Conservation (phyloP, 169 alveolate genomes). For the Plasmodium falciparum region DNA sequence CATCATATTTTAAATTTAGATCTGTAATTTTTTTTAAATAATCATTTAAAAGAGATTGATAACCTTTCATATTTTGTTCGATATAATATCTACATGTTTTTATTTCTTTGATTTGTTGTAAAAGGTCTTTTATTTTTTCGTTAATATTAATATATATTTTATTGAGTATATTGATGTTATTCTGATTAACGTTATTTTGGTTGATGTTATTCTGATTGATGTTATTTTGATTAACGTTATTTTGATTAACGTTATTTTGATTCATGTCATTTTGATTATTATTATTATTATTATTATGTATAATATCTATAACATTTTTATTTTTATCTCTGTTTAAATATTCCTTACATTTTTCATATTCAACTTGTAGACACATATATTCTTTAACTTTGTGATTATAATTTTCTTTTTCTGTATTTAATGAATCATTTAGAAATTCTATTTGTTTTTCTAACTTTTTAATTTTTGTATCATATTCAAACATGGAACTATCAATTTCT, state of each 20-base stretch:
- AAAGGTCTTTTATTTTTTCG: slow-evolving; percentile 30
- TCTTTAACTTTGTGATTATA: slow-evolving; percentile 45
- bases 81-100: slow-evolving; percentile 24
- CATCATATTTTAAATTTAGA: slow-evolving; percentile 41
- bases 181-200: slow-evolving; percentile 11
- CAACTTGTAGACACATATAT: slow-evolving; percentile 28
- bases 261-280: slow-evolving; percentile 10
- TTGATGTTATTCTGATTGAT: not conserved
- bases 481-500: slow-evolving; percentile 63
- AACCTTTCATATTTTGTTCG: slow-evolving; percentile 48
- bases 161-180: slow-evolving; percentile 34
- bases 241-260: not conserved
- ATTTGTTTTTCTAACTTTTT: slow-evolving; percentile 55
- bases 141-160: slow-evolving; percentile 53
- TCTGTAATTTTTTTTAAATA: slow-evolving; percentile 61
- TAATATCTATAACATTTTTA: not conserved
- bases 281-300: not conserved
- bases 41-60: slow-evolving; percentile 26
- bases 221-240: not conserved
- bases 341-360: slow-evolving; percentile 52
- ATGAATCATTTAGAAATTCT: slow-evolving; percentile 38
- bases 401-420: slow-evolving; percentile 66
- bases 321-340: slow-evolving; percentile 16
- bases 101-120: slow-evolving; percentile 21
- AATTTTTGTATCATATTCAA: slow-evolving; percentile 67